Evolutionary conservation across 306 rosid genomes (phyloP).

Genomic region (Glycine latifolia): DNA sequence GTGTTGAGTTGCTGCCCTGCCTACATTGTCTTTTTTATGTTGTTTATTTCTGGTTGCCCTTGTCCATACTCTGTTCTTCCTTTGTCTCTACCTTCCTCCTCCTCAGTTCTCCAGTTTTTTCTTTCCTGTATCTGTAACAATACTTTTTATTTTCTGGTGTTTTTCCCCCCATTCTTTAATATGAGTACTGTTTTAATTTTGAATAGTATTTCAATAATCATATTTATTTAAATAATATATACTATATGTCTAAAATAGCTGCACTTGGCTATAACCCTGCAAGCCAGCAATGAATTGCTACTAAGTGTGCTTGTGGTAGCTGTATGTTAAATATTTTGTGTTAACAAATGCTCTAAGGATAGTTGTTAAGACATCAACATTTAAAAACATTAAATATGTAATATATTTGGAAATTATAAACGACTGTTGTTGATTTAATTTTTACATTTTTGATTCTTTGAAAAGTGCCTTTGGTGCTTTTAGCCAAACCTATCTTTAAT

Average conservation of each 20-base stretch:
- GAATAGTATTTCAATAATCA: background rate
- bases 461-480: background rate
- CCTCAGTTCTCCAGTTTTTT: background rate
- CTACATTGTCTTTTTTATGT: background rate
- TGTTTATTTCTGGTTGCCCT: background rate
- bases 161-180: background rate
- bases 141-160: background rate
- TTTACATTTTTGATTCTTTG: background rate
- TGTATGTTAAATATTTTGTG: background rate
- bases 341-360: background rate
- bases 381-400: background rate
- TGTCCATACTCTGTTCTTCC: background rate
- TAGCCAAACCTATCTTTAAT: constrained; percentile 4
- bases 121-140: too few relatives aligned
- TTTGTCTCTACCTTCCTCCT: background rate
- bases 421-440: background rate
- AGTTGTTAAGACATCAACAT: too few relatives aligned
- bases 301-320: background rate
- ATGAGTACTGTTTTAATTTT: background rate
- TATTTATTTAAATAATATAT: background rate
- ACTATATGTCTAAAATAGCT: background rate
- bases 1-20: constrained; percentile 1
- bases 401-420: background rate
- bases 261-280: background rate
- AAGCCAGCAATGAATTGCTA: background rate